Percentiles rank a stretch among this genome's conserved stretches.
Conservation (phyloP, 2,329 filamentous ascomycete genomes). For the Aureobasidium lini region DNA sequence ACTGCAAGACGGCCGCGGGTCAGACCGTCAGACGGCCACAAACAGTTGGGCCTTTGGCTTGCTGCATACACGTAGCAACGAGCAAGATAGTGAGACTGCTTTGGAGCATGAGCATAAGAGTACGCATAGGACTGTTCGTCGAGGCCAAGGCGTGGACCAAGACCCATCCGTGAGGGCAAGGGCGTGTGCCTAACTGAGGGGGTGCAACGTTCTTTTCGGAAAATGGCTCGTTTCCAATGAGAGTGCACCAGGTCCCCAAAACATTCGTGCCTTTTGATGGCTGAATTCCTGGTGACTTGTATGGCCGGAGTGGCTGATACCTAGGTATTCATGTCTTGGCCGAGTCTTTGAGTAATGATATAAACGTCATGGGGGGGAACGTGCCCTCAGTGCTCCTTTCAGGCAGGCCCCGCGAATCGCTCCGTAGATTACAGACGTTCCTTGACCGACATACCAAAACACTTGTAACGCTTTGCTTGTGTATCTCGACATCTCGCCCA, state of each 20-base stretch:
- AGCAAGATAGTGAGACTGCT: not conserved
- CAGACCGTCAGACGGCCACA: not conserved
- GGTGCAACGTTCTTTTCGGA: too few species aligned
- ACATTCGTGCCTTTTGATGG: too few species aligned
- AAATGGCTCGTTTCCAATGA: too few species aligned
- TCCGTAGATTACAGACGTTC: not conserved
- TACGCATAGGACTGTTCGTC: not conserved
- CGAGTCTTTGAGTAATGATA: not conserved
- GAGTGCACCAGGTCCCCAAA: too few species aligned
- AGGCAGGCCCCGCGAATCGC: not conserved
- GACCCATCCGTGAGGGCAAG: too few species aligned
- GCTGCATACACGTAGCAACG: not conserved
- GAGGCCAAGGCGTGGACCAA: too few species aligned
- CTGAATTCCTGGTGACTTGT: too few species aligned
- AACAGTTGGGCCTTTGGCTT: not conserved
- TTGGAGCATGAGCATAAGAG: not conserved
- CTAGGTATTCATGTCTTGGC: too few species aligned
- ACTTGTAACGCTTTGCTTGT: slow-evolving; percentile 1
- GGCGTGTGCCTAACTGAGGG: too few species aligned
- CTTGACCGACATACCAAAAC: not conserved
- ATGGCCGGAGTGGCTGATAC: not conserved
- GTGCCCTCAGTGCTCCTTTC: not conserved
- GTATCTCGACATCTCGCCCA: not conserved
- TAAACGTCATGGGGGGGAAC: not conserved
- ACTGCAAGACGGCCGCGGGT: not conserved